phyloP scores from a whole-genome alignment of 441 rosid genomes.

The Theobroma grandiflorum region DNA sequence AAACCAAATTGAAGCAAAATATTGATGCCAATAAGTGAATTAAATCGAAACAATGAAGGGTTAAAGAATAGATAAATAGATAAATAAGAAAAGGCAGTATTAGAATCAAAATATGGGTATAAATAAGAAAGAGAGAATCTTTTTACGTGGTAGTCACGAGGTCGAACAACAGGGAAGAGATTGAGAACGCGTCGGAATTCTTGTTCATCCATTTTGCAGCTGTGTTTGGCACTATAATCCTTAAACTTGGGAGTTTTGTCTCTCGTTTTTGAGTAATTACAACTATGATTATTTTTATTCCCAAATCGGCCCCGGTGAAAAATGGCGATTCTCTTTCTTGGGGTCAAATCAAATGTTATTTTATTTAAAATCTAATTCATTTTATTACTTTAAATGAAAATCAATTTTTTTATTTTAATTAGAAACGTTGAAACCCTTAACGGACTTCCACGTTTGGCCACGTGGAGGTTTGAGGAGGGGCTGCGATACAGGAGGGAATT shows the following conservation, averaged over 20 bases:
- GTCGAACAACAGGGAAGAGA: conserved; percentile 84
- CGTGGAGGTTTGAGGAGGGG: too few relatives aligned
- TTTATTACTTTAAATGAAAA: too few relatives aligned
- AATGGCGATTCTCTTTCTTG: too few relatives aligned
- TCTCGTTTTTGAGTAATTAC: neutral
- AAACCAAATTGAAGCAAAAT: neutral
- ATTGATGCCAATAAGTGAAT: neutral
- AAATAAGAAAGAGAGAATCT: conserved; percentile 20
- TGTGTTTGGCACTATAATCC: conserved; percentile 5
- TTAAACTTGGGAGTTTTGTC: neutral
- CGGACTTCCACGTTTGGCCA: too few relatives aligned
- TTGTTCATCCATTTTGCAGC: conserved; percentile 66
- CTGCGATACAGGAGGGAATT: too few relatives aligned
- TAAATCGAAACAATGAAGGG: neutral
- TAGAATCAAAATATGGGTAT: neutral
- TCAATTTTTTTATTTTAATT: too few relatives aligned
- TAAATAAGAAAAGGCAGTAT: neutral
- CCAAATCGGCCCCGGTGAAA: too few relatives aligned
- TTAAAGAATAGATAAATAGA: neutral
- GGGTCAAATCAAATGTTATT: too few relatives aligned
- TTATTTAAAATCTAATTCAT: too few relatives aligned
- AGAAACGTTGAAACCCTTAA: too few relatives aligned
- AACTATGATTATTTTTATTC: too few relatives aligned
- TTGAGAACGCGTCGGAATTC: conserved; percentile 79
- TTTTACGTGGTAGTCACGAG: conserved; percentile 71